Conservation (phyloP, 2,329 filamentous ascomycete genomes). For the Xylaria multiplex region DNA sequence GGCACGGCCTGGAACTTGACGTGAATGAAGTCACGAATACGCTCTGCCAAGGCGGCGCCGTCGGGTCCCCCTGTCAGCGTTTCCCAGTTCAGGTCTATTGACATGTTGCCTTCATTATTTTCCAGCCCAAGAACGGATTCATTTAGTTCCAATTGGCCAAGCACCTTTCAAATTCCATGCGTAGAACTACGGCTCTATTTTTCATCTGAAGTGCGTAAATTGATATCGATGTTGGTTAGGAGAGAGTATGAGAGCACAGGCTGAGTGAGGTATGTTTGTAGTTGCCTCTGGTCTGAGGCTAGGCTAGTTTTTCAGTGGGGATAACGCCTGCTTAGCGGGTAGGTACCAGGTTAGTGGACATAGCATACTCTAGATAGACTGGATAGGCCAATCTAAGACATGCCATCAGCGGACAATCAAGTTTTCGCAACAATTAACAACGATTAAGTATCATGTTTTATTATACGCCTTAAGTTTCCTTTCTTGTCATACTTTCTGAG, state of each 20-base stretch:
- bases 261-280: no score
- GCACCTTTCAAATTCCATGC: not conserved
- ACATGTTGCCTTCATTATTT: slow-evolving; percentile 68
- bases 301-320: slow-evolving; percentile 16
- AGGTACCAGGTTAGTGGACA: no score
- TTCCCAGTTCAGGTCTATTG: slow-evolving; percentile 97
- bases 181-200: not conserved
- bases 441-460: no score
- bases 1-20: slow-evolving; percentile 93
- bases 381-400: no score
- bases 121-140: not conserved
- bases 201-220: not conserved
- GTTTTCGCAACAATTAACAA: no score
- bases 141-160: not conserved
- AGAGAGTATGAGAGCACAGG: no score
- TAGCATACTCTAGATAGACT: no score
- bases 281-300: no score
- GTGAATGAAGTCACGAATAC: slow-evolving; percentile 92
- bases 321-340: not conserved
- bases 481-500: no score
- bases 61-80: slow-evolving; percentile 89
- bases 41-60: slow-evolving; percentile 82
- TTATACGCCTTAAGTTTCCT: no score
- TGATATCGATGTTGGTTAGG: slow-evolving; percentile 5
- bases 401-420: no score